These are phyloP conservation scores for Exophiala calicioides DNA, from an alignment of 2,329 filamentous ascomycete genomes.

Conservation along the genomic window DNA sequence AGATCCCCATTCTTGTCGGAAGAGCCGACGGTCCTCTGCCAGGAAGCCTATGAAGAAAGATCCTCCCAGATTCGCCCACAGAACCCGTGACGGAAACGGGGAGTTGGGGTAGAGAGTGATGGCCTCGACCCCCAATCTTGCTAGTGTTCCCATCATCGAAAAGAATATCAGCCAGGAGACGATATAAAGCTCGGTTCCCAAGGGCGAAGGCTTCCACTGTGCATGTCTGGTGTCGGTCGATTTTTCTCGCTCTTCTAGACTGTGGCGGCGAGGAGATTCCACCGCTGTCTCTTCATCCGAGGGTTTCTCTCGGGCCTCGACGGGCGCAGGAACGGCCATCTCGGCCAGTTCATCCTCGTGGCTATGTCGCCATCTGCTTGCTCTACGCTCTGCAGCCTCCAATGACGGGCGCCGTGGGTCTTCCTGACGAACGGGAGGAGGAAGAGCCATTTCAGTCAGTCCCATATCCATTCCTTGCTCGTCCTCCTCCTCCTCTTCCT, in stretches of 20 bases:
- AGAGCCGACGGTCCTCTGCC: slow-evolving; percentile 70
- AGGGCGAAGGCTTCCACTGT: slow-evolving; percentile 5
- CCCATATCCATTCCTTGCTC: slow-evolving; percentile 1
- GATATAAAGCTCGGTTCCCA: slow-evolving; percentile 42
- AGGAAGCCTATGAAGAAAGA: slow-evolving; percentile 80
- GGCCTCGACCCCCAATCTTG: slow-evolving; percentile 72
- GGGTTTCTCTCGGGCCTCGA: neutral
- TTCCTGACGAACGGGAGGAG: slow-evolving; percentile 5
- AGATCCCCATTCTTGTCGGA: slow-evolving; percentile 50
- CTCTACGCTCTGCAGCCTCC: slow-evolving; percentile 11
- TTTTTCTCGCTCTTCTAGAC: slow-evolving; percentile 17
- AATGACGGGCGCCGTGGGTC: slow-evolving; percentile 2
- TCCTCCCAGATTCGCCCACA: slow-evolving; percentile 84
- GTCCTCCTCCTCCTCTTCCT: slow-evolving; percentile 1
- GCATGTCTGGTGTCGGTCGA: neutral
- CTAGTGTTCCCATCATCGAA: slow-evolving; percentile 75
- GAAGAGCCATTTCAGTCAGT: slow-evolving; percentile 14
- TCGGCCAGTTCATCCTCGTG: slow-evolving; percentile 10
- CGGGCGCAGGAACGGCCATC: slow-evolving; percentile 9
- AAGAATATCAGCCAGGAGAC: slow-evolving; percentile 79
- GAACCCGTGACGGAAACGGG: slow-evolving; percentile 67
- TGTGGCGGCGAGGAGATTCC: slow-evolving; percentile 2
- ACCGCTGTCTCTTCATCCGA: slow-evolving; percentile 16
- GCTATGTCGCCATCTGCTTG: slow-evolving; percentile 5
- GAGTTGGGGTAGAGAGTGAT: slow-evolving; percentile 76